Percentiles rank a stretch among this genome's conserved stretches.
Evolutionary conservation across 495 filamentous ascomycete genomes (phyloP).

Genomic region (Penicillium verhagenii): DNA sequence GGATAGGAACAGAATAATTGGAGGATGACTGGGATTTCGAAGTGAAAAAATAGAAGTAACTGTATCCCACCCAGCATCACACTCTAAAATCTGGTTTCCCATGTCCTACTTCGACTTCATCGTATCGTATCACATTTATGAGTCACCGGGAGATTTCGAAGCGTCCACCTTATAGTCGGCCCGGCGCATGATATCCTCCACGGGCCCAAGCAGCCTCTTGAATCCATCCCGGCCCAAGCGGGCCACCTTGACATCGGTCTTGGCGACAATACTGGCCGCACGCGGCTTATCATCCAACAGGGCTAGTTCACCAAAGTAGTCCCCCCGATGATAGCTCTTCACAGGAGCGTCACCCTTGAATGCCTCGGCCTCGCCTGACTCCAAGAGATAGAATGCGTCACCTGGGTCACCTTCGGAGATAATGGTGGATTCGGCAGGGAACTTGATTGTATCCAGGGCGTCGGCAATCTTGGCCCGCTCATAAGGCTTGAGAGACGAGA

Average conservation of each 20-base stretch:
- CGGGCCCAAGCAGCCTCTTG: constrained; percentile 87
- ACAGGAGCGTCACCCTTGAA: constrained; percentile 68
- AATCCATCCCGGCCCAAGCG: constrained; percentile 91
- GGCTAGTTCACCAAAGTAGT: constrained; percentile 96
- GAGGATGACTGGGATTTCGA: not conserved
- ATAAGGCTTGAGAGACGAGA: constrained; percentile 79
- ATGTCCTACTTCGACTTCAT: constrained; percentile 15
- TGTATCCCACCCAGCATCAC: constrained; percentile 1
- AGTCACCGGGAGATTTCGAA: constrained; percentile 26
- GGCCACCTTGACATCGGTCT: constrained; percentile 85
- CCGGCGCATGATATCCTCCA: constrained; percentile 91
- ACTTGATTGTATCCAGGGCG: constrained; percentile 87
- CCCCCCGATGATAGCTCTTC: constrained; percentile 81
- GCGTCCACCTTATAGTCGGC: constrained; percentile 55
- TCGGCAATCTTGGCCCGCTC: constrained; percentile 97
- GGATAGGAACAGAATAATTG: not conserved
- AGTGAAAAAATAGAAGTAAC: constrained; percentile 3
- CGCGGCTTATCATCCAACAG: constrained; percentile 90
- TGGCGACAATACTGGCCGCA: constrained; percentile 82
- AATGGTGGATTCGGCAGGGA: constrained; percentile 72
- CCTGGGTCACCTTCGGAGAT: constrained; percentile 92
- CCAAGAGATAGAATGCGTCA: constrained; percentile 88
- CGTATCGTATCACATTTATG: constrained; percentile 26
- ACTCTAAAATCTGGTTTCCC: not conserved
- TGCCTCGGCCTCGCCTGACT: constrained; percentile 84